Evolutionary conservation across 164 flowering plant species (phyloP).

Genomic region (Magnolia officinalis): DNA sequence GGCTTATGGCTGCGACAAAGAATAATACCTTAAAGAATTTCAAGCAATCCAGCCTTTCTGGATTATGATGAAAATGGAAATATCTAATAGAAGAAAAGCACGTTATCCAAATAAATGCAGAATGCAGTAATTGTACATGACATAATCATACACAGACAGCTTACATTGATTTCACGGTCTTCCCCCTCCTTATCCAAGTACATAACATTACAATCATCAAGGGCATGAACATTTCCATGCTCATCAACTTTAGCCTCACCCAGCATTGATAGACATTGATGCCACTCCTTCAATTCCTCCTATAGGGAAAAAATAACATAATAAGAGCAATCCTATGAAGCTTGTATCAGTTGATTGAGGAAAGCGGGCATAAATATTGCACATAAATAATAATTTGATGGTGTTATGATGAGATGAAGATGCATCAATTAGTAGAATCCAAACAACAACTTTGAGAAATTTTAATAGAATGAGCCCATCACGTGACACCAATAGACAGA

Average conservation of each 20-base stretch:
- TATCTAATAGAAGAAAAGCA: too few relatives aligned
- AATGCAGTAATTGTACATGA: neutral
- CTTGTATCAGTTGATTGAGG: neutral
- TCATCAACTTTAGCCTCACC: slow-evolving; percentile 89
- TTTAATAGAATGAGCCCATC: too few relatives aligned
- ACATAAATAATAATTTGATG: neutral
- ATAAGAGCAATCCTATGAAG: neutral
- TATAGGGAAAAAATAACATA: slow-evolving; percentile 15
- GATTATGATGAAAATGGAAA: too few relatives aligned
- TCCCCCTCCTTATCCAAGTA: slow-evolving; percentile 83
- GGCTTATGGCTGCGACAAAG: too few relatives aligned
- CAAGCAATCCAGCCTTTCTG: neutral
- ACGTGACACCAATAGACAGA: too few relatives aligned
- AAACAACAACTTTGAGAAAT: too few relatives aligned
- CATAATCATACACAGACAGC: slow-evolving; percentile 15
- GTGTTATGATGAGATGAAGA: neutral
- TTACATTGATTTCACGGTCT: slow-evolving; percentile 93
- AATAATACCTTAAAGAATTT: neutral
- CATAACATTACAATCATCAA: slow-evolving; percentile 56
- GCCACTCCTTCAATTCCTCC: slow-evolving; percentile 98
- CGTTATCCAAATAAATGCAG: too few relatives aligned
- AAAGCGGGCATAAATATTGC: neutral
- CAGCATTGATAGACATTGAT: slow-evolving; percentile 83
- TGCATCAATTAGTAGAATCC: neutral
- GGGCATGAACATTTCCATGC: slow-evolving; percentile 64